Evolutionary conservation across 139 green algal species (phyloP).

Genomic region (Asterochloris erici): DNA sequence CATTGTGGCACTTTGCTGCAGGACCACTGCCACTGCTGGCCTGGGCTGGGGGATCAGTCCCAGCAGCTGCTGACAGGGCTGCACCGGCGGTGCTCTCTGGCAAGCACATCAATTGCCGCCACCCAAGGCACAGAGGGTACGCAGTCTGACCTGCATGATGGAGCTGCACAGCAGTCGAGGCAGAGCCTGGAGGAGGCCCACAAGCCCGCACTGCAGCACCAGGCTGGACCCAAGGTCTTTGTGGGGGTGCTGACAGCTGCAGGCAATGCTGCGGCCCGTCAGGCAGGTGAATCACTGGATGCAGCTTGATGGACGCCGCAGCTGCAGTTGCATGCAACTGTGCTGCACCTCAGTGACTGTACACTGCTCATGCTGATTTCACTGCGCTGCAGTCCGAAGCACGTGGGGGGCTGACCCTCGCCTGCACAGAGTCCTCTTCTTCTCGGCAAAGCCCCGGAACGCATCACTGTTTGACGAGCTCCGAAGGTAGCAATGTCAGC

Average conservation of each 20-base stretch:
- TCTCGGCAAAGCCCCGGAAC: constrained; percentile 27
- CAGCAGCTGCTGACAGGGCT: not conserved
- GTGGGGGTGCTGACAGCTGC: constrained; percentile 25
- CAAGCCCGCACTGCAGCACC: no score
- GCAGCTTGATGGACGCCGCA: not conserved
- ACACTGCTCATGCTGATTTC: not conserved
- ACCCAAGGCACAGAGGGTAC: no score
- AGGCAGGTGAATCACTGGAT: not conserved
- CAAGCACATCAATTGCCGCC: not conserved
- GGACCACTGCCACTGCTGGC: constrained; percentile 17
- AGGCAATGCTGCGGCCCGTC: not conserved
- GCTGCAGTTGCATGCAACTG: not conserved
- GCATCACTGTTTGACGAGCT: constrained; percentile 23
- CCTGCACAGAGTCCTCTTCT: constrained; percentile 26
- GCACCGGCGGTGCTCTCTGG: not conserved
- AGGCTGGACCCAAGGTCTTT: constrained; percentile 13
- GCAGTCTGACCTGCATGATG: not conserved
- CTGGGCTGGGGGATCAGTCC: not conserved
- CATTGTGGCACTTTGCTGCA: not conserved
- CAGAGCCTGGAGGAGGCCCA: not conserved
- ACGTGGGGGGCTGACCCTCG: constrained; percentile 31
- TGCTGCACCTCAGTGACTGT: not conserved
- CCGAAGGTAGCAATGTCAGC: not conserved
- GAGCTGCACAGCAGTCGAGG: not conserved
- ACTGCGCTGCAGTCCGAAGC: constrained; percentile 27